Base-by-base conservation (phyloP, 352 stramenopile species). In the Phytophthora rubi region DNA sequence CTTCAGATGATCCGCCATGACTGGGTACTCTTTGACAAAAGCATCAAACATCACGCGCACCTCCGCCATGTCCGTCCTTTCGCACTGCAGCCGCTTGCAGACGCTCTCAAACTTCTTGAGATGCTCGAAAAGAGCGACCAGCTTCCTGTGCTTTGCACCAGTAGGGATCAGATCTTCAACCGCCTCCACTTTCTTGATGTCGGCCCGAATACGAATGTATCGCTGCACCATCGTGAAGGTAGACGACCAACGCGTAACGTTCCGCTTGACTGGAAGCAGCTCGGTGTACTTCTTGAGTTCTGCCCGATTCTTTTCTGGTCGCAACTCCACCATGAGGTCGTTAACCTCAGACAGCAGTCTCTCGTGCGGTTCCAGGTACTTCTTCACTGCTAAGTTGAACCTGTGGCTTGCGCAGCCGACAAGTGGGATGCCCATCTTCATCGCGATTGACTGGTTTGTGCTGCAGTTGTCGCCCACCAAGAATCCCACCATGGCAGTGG, bases 161-260 rank as follows among this genome's bases (percentile, higher is more conserved):
- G 55, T 53, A 16, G 58, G 70, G 0, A 76, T 35, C 5, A 59
- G 30, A 8, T 76, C 63, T 18, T 76, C 70, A n/a, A 73, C 64
- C 1, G 63, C 70, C 23, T 26, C 23, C 23, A 26, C 23, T 26
- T 26, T 26, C 23, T 26, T 26, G 23, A 26, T 26, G 23, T 26
- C 23, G 23, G 23, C 1, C 23, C 23, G 23, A 26, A 26, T 26
- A 26, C 23, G 23, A 26, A 26, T 26, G 23, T 26, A 26, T 26
- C 23, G 23, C 23, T 26, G 23, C 23, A 26, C 23, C 23, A 26
- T 26, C 39, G 57, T n/a, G 18, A 13, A 66, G 2, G 30, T 59
- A 4, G 69, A 76, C 1, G 62, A 72, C 69, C 69, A 71, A 5
- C 62, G 57, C 1, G 69, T 76, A 3, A 51, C 35, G 44, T 76